A percentile compares a stretch with the other conserved stretches of the same genome.
These are phyloP conservation scores for Diaporthe longicolla DNA, from an alignment of 2,329 filamentous ascomycete genomes.

Conservation along the genomic window DNA sequence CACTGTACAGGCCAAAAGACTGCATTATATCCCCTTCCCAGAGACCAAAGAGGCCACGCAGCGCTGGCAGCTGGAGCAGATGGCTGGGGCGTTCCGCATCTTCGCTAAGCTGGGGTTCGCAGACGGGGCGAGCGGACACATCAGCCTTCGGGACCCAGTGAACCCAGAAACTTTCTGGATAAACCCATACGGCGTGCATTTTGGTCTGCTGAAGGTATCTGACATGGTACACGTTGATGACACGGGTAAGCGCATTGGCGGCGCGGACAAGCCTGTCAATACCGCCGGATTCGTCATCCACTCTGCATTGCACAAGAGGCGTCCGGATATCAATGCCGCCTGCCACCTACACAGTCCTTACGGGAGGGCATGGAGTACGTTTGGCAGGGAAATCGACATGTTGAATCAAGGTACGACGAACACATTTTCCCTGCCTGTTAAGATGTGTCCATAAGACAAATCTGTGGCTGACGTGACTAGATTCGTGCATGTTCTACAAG, in stretches of 20 bases:
- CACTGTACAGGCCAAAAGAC: not conserved
- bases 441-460: too few relatives aligned
- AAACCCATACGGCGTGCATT: conserved; percentile 75
- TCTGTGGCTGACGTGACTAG: too few relatives aligned
- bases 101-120: conserved; percentile 62
- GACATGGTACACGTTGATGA: conserved; percentile 78
- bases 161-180: conserved; percentile 56
- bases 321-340: conserved; percentile 74
- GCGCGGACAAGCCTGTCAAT: conserved; percentile 72
- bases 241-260: conserved; percentile 71
- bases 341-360: conserved; percentile 76
- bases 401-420: conserved; percentile 66
- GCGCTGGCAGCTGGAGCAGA: conserved; percentile 56
- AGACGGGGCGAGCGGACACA: conserved; percentile 63
- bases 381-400: conserved; percentile 76
- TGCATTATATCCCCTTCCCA: conserved; percentile 13
- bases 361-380: conserved; percentile 76
- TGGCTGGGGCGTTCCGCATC: conserved; percentile 63
- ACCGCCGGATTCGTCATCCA: conserved; percentile 80
- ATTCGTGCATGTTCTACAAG: conserved; percentile 73
- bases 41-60: conserved; percentile 44
- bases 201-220: conserved; percentile 73
- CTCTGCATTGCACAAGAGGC: conserved; percentile 72
- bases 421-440: too few relatives aligned
- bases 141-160: conserved; percentile 57